Conservation (phyloP, 305 asterid species). For the Fraxinus dipetala region DNA sequence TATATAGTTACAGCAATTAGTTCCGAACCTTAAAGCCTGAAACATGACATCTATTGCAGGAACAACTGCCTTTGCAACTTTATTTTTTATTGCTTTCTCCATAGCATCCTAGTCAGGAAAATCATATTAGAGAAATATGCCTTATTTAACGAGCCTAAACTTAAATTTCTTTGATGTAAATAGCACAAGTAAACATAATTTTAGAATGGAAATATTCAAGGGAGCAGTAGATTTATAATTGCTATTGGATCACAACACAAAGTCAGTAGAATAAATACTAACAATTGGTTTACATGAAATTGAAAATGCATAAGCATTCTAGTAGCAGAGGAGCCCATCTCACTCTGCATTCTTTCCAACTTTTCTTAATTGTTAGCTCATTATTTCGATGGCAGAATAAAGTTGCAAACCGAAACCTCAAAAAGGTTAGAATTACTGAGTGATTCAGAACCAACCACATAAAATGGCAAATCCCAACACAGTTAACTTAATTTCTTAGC, state of each 20-base stretch:
- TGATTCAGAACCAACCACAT: neutral
- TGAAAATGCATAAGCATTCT: slow-evolving; percentile 11
- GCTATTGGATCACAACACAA: neutral
- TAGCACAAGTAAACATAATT: slow-evolving; percentile 11
- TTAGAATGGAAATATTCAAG: neutral
- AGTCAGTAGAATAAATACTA: neutral
- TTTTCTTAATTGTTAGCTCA: neutral
- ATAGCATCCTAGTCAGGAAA: slow-evolving; percentile 74
- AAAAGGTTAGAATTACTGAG: neutral
- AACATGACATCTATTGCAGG: slow-evolving; percentile 99
- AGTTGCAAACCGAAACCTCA: neutral
- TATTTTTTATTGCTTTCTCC: slow-evolving; percentile 97
- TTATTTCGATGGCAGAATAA: neutral
- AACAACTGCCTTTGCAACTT: slow-evolving; percentile 99
- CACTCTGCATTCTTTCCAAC: slow-evolving; percentile 7
- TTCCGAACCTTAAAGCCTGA: slow-evolving; percentile 87
- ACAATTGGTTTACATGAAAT: slow-evolving; percentile 1
- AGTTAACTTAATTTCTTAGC: neutral
- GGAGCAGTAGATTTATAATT: neutral
- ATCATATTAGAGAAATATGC: slow-evolving; percentile 4
- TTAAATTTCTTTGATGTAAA: neutral
- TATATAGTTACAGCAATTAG: slow-evolving; percentile 19
- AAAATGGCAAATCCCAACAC: neutral
- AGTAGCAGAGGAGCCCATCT: slow-evolving; percentile 14
- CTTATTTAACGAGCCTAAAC: neutral